Evolutionary conservation across 23 red algal species (phyloP), one percentile per base, ranked within the genome.

Genomic region (Gracilaria gracilis): DNA sequence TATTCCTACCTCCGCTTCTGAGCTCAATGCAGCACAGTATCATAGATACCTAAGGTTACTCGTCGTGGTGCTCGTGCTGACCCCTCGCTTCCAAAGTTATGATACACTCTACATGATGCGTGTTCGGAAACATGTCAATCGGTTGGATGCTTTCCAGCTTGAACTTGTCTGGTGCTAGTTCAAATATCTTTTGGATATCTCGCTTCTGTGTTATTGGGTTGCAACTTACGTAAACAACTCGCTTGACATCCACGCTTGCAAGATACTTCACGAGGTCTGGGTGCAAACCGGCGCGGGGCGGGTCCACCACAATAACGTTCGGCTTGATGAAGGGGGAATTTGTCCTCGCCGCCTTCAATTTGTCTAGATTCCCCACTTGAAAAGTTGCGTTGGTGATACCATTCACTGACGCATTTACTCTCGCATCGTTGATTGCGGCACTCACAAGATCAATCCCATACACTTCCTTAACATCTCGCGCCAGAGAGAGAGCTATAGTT

Each of bases 91-190:
- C 90, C 46, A 99, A 73, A 33, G 65, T 70, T 59, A 80, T 94
- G 27, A 99, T 84, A 38, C 75, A 76, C 66, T 99, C 97, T 13
- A 96, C 54, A 81, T 99, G 97, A 38, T 91, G 94, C n/a, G 97
- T 99, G 85, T 99, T 85, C 64, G 97, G 97, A 59, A 99, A 99
- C 94, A 93, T 92, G 88, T 99, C 97, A 44, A 99, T 65, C 37
- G 94, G 97, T n/a, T 88, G 80, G 2, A 99, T 72, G 9, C 71
- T 75, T 44, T 38, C 19, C 67, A 99, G 48, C 36, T 47, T 51
- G 46, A 88, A 96, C 46, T 37, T 72, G 7, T 38, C 72, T 40
- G 88, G 67, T n/a, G 83, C 78, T 14, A 71, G 49, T 16, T 61
- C 53, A 40, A 75, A 25, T 14, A 99, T 44, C 58, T 57, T 21